Conservation (phyloP, 768 basidiomycete genomes). For the Tulasnella calospora region DNA sequence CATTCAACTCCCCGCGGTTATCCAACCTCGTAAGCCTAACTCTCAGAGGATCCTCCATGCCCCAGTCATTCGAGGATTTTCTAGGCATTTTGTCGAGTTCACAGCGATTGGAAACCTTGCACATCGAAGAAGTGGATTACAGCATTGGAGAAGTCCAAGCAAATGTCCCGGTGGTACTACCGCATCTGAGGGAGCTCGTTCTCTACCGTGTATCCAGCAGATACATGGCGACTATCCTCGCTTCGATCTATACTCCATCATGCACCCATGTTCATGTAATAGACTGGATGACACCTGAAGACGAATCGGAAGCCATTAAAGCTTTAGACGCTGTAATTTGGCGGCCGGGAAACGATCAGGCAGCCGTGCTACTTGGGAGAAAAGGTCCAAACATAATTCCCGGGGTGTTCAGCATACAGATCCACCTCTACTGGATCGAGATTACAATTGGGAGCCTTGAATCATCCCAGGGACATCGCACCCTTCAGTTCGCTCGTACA, state of each 20-base stretch:
- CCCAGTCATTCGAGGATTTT: not conserved
- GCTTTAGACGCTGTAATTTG: not conserved
- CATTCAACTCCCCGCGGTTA: not conserved
- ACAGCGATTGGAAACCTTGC: not conserved
- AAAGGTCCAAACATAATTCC: too few relatives aligned
- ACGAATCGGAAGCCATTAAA: not conserved
- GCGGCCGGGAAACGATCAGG: not conserved
- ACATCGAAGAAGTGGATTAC: fast-evolving
- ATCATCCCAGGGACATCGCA: not conserved
- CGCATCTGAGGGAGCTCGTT: not conserved
- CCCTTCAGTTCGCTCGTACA: not conserved
- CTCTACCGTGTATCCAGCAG: not conserved
- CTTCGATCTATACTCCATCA: not conserved
- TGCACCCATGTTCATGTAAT: not conserved
- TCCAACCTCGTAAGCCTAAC: not conserved
- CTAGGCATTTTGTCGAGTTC: not conserved
- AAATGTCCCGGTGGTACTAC: not conserved
- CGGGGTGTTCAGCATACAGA: not conserved
- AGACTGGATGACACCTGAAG: not conserved
- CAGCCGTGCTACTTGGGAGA: not conserved
- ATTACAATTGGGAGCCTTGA: not conserved
- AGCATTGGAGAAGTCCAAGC: not conserved
- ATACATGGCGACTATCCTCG: not conserved
- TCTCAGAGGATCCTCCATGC: not conserved
- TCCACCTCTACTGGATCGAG: not conserved